Conservation (phyloP, 495 filamentous ascomycete genomes). For the Daldinia vernicosa region DNA sequence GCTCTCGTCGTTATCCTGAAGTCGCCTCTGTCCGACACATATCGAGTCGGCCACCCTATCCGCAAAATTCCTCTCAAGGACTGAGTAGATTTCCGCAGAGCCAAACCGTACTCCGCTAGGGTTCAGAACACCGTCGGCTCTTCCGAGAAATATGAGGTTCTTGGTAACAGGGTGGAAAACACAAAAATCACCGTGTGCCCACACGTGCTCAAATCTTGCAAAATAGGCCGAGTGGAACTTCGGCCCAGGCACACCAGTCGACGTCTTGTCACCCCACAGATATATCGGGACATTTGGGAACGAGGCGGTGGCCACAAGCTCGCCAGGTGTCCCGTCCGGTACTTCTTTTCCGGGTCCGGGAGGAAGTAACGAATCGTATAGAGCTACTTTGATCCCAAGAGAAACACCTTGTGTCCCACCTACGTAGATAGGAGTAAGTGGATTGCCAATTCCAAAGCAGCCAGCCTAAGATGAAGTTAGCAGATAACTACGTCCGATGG, state of each 20-base stretch:
- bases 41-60: constrained; percentile 70
- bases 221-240: constrained; percentile 78
- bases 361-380: constrained; percentile 70
- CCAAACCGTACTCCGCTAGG: constrained; percentile 88
- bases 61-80: constrained; percentile 72
- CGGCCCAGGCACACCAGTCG: constrained; percentile 56
- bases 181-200: constrained; percentile 85
- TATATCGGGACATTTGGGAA: constrained; percentile 79
- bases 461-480: constrained; percentile 56
- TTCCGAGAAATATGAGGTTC: constrained; percentile 74
- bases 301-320: constrained; percentile 71
- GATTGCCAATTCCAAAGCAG: constrained; percentile 74
- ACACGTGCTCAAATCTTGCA: constrained; percentile 74
- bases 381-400: constrained; percentile 70
- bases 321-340: constrained; percentile 70
- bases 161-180: constrained; percentile 72
- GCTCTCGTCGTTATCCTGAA: constrained; percentile 73
- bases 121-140: constrained; percentile 91
- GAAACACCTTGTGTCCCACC: constrained; percentile 72
- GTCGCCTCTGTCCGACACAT: constrained; percentile 77
- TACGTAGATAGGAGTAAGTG: constrained; percentile 73
- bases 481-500: constrained; percentile 1
- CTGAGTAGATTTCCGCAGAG: constrained; percentile 80
- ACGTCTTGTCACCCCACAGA: constrained; percentile 70
- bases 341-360: constrained; percentile 64